phyloP scores from a whole-genome alignment of 2,329 filamentous ascomycete species.

The Ampelomyces quisqualis region DNA sequence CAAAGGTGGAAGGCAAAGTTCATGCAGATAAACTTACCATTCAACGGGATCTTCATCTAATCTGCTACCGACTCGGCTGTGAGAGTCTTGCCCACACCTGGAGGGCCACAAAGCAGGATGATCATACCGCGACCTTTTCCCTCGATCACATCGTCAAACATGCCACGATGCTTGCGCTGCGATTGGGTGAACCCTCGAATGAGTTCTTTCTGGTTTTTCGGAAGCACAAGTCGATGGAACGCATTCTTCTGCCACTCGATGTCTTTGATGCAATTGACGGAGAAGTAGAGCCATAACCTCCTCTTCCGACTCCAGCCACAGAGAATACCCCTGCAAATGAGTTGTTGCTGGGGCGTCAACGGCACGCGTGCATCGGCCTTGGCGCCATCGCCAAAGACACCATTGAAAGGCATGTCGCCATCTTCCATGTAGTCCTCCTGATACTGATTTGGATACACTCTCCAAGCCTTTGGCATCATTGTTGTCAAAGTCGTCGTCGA shows the following conservation, averaged over 20 bases:
- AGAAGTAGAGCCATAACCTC: constrained; percentile 32
- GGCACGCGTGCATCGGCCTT: constrained; percentile 13
- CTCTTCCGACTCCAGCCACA: constrained; percentile 28
- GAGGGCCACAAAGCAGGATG: constrained; percentile 28
- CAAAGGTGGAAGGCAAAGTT: no score
- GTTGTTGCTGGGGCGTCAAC: constrained; percentile 30
- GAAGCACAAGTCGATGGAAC: constrained; percentile 47
- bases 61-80: constrained; percentile 25
- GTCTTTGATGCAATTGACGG: constrained; percentile 46
- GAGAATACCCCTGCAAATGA: constrained; percentile 50
- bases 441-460: neutral
- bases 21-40: no score
- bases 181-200: constrained; percentile 68
- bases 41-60: constrained; percentile 43
- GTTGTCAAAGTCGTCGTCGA: constrained; percentile 26
- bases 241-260: constrained; percentile 49
- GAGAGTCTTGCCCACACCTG: constrained; percentile 31
- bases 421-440: constrained; percentile 9
- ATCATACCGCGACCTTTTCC: constrained; percentile 43
- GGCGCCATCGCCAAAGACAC: constrained; percentile 20
- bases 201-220: constrained; percentile 25
- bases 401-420: constrained; percentile 18
- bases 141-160: constrained; percentile 50
- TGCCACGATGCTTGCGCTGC: constrained; percentile 54
- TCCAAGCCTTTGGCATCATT: constrained; percentile 3